phyloP scores from a whole-genome alignment of 2,329 filamentous ascomycete species.

The Cladorrhinum sp. region DNA sequence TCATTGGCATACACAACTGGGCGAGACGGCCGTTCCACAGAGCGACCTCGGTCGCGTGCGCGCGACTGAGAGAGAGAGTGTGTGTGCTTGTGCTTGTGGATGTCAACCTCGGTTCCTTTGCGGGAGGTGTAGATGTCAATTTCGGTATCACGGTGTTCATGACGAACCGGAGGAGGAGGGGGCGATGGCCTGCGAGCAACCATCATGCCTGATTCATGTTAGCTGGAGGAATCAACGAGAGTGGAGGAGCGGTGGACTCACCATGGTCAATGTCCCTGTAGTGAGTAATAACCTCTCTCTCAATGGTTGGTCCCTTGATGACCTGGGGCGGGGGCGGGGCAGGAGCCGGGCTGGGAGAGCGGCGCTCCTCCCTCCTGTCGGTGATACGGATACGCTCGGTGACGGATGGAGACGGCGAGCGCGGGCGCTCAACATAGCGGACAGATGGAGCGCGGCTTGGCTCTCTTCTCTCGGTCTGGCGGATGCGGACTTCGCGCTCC shows the following conservation, averaged over 20 bases:
- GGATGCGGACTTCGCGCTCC: slow-evolving; percentile 29
- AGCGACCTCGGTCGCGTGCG: slow-evolving; percentile 38
- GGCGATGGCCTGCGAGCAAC: slow-evolving; percentile 48
- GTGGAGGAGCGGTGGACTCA: slow-evolving; percentile 39
- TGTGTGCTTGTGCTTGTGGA: slow-evolving; percentile 40
- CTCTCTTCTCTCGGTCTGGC: slow-evolving; percentile 31
- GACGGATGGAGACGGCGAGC: slow-evolving; percentile 41
- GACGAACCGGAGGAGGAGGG: slow-evolving; percentile 45
- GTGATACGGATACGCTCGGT: slow-evolving; percentile 51
- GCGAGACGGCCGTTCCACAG: slow-evolving; percentile 38
- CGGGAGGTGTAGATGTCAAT: slow-evolving; percentile 59
- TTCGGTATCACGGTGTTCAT: slow-evolving; percentile 53
- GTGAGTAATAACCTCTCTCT: slow-evolving; percentile 85
- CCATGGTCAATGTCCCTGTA: slow-evolving; percentile 86
- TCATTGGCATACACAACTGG: slow-evolving; percentile 41
- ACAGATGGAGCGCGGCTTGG: slow-evolving; percentile 24
- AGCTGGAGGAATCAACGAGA: background rate
- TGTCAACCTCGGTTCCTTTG: slow-evolving; percentile 56
- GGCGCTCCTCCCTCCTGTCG: slow-evolving; percentile 44
- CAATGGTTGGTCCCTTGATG: slow-evolving; percentile 74
- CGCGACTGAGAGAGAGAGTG: slow-evolving; percentile 32
- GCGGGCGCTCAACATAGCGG: slow-evolving; percentile 39
- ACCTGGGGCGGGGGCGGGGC: slow-evolving; percentile 58
- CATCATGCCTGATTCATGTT: slow-evolving; percentile 42
- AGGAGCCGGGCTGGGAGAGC: slow-evolving; percentile 45